Evolutionary conservation across 805 yeast genomes (phyloP), one percentile per base, ranked within the genome.

Genomic region (Candida montana): DNA sequence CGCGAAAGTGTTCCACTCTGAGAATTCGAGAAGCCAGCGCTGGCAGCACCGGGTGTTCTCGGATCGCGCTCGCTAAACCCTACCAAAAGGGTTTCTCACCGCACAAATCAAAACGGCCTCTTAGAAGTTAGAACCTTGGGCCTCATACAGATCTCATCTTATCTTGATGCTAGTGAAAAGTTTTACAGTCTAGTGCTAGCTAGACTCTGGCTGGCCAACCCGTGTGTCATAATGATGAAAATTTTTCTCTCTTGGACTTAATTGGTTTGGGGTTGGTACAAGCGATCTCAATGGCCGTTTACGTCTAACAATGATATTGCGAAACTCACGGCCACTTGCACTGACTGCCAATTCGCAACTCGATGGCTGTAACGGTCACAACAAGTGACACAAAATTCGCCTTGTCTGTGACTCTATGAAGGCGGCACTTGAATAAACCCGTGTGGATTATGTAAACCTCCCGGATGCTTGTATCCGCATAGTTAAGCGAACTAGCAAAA

Each of bases 31-130:
- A n/a, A n/a, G n/a, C n/a, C n/a, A n/a, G n/a, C n/a, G 16, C 28
- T 33, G 28, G 23, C 18, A 21, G 24, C n/a, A n/a, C n/a, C n/a
- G n/a, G n/a, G n/a, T n/a, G n/a, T n/a, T n/a, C n/a, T n/a, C n/a
- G 21, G 10, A 11, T 5, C 20, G 29, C 40, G 40, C 40, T 37
- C 40, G 40, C 35, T 24, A 37, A 37, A 29, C 12, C 21, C 28
- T 33, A 41, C 32, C 37, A 23, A 33, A 17, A 33, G 20, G 41
- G 37, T n/a, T 16, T 15, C 27, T 2, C 16, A 23, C 29, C 31
- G 35, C 35, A 21, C 35, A 21, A 21, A 33, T 31, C 23, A 31
- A 18, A 31, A 10, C n/a, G 9, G 27, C 11, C 17, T 6, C 21
- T 16, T 23, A 16, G 17, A n/a, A n/a, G n/a, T n/a, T 7, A 10